Base-by-base conservation (phyloP, 306 rosid genomes). In the Prunus armeniaca region DNA sequence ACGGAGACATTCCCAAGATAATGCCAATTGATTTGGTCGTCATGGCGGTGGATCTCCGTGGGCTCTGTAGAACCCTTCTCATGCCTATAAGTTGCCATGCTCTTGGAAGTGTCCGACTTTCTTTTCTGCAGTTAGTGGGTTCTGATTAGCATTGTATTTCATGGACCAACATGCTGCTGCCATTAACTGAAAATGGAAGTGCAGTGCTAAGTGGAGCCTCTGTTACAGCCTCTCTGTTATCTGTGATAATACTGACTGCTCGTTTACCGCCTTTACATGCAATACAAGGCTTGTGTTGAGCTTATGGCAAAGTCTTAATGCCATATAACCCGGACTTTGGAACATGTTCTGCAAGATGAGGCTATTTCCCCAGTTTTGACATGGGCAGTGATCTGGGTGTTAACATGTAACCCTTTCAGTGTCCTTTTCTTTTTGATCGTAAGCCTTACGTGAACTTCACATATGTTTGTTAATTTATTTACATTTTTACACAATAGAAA, bases 1-100 rank as follows among this genome's bases (percentile, higher is more conserved):
- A 18, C 64, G 72, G 83, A 85, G 77, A 81, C 73, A 57, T 58
- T 82, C 77, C 56, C 70, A 51, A 12, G 72, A 58, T 55, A 65
- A 65, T 77, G 49, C 79, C 69, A 82, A 61, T 38, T 71, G 80
- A 19, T 77, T 30, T 50, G 76, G 82, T 60, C 76, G 46, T 49
- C 38, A 74, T 17, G 58, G 71, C 22, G 69, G 71, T 41, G 76
- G 80, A 10, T 80, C 82, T 64, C 58, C 76, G 1, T 76, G 88
- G 86, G 76, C 56, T 76, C 51, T 19, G 43, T 83, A 79, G 76
- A 66, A 66, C 58, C 19, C 32, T 67, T 72, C 66, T 6, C 20
- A 10, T 58, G 66, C 78, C 15, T 43, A 5, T 41, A 27, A 43
- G 27, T 56, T 57, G 27, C 19, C 18, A 1, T 20, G 65, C 12